Evolutionary conservation across 31 red algal genomes (phyloP).

Genomic region (Bonnemaisonia californica): DNA sequence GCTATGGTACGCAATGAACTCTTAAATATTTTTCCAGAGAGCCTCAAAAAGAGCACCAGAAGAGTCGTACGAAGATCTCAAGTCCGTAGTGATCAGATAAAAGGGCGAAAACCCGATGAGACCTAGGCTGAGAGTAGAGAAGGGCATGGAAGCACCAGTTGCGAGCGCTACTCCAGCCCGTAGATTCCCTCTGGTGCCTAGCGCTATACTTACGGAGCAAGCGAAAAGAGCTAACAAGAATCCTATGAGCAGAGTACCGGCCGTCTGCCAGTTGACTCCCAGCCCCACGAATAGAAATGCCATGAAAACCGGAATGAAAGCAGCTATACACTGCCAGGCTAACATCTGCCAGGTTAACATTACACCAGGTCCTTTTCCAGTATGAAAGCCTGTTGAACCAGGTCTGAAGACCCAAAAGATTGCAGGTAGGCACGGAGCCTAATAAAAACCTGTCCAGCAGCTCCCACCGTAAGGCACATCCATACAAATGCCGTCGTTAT

Average conservation of each 20-base stretch:
- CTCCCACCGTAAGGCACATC: constrained; percentile 38
- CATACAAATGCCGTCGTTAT: constrained; percentile 62
- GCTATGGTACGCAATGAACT: constrained; percentile 25
- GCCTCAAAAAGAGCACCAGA: constrained; percentile 68
- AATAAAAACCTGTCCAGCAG: constrained; percentile 30
- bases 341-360: constrained; percentile 29
- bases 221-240: constrained; percentile 12
- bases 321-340: constrained; percentile 31
- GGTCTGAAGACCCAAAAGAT: constrained; percentile 43
- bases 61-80: constrained; percentile 59
- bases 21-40: constrained; percentile 67
- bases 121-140: constrained; percentile 57
- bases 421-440: constrained; percentile 27
- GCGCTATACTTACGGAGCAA: constrained; percentile 16
- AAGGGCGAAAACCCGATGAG: constrained; percentile 42
- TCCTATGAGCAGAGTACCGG: constrained; percentile 43
- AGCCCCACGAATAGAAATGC: constrained; percentile 46
- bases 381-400: constrained; percentile 45
- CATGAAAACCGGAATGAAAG: constrained; percentile 29
- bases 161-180: constrained; percentile 66
- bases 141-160: constrained; percentile 39
- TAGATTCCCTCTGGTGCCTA: constrained; percentile 64
- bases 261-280: constrained; percentile 55
- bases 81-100: constrained; percentile 71
- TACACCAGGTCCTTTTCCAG: constrained; percentile 37